Evolutionary conservation across 2,329 filamentous ascomycete species (phyloP).

Genomic region (Didymella keratinophila): DNA sequence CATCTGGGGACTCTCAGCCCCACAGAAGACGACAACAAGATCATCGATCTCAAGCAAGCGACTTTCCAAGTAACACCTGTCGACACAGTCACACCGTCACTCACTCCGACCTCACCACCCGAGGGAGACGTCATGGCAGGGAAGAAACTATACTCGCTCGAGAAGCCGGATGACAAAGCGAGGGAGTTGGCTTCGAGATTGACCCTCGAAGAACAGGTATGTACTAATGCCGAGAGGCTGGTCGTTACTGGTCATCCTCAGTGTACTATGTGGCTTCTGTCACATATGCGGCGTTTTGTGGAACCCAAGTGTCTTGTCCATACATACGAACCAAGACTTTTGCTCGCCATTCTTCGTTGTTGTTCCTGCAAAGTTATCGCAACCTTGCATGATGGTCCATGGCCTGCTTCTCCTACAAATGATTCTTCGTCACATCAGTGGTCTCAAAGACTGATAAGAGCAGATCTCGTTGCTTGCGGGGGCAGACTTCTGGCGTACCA

Average conservation of each 20-base stretch:
- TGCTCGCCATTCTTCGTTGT: not conserved
- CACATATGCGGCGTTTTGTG: not conserved
- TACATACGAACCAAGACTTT: not conserved
- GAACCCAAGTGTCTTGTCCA: not conserved
- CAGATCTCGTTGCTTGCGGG: slow-evolving; percentile 56
- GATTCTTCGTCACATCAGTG: not conserved
- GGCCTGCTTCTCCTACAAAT: not conserved
- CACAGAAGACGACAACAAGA: slow-evolving; percentile 33
- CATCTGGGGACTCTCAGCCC: slow-evolving; percentile 40
- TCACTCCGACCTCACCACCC: slow-evolving; percentile 38
- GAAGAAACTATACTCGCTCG: slow-evolving; percentile 44
- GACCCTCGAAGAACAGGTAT: slow-evolving; percentile 51
- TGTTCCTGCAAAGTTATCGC: not conserved
- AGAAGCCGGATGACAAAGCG: slow-evolving; percentile 46
- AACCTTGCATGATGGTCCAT: not conserved
- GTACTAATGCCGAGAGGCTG: slow-evolving; percentile 15
- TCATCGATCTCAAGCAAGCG: slow-evolving; percentile 45
- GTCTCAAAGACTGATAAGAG: slow-evolving; percentile 31
- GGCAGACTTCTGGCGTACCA: slow-evolving; percentile 75
- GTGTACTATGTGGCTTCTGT: not conserved
- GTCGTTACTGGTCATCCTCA: not conserved
- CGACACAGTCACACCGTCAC: slow-evolving; percentile 34
- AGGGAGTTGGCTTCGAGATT: slow-evolving; percentile 47
- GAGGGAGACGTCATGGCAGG: slow-evolving; percentile 42
- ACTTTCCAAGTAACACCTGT: slow-evolving; percentile 42